Evolutionary conservation across 306 rosid species (phyloP), one percentile per base, ranked within the genome.

Genomic region (Crataegus laevigata): DNA sequence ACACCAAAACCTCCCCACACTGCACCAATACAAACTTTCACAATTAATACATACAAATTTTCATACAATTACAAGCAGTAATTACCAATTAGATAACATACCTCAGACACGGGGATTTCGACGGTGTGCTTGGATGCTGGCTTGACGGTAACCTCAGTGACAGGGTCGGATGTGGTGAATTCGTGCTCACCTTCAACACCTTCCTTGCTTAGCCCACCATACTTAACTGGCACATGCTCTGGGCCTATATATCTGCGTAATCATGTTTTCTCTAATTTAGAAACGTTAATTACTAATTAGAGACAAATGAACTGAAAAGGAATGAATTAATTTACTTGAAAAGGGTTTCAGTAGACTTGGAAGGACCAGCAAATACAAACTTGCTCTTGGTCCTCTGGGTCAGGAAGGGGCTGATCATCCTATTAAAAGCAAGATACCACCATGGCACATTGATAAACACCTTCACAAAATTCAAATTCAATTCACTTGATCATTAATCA

Each of bases 141-240:
- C 75, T 94, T 94, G 15, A 94, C 80, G 3, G 89, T 74, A 67
- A 87, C 74, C 77, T 94, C 97, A 0, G 96, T 87, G 73, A 84
- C 98, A 75, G 92, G 61, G 40, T 90, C 93, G 3, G 85, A 85
- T 64, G 78, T 68, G 68, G 96, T 85, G 88, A 91, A 94, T 82
- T 94, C 96, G 55, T 77, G 80, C 42, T 90, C 92, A 29, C 85
- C 96, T n/a, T 90, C 96, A 32, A 88, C 91, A 28, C 84, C 96
- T 21, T 90, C 96, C 71, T 85, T 79, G 90, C 91, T 94, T 40
- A 94, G 72, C 30, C 98, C 98, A 63, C 98, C 98, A 29, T 94
- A 91, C 72, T 90, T 93, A 60, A 90, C 81, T 0, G 98, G 98
- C 5, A 94, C 98, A 22, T 77, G 93, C 75, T 94, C 97, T 1